Evolutionary conservation across 192 early-diverging fungal genomes (phyloP).

Genomic region (Linnemannia elongata): DNA sequence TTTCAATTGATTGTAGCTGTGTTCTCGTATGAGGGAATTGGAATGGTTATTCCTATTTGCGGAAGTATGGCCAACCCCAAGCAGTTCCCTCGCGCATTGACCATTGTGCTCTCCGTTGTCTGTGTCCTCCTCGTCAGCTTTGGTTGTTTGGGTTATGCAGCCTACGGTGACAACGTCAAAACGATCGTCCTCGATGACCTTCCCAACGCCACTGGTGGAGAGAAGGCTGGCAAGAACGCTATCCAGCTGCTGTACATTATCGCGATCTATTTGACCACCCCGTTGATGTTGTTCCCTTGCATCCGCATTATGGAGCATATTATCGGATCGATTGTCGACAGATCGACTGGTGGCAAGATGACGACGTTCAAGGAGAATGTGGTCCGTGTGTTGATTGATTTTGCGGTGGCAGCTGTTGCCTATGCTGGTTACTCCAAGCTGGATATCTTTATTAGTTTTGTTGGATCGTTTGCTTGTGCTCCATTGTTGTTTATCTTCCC

Average conservation of each 20-base stretch:
- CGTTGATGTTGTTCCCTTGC: constrained; percentile 88
- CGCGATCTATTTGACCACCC: constrained; percentile 91
- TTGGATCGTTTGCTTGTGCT: constrained; percentile 86
- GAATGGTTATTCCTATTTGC: constrained; percentile 83
- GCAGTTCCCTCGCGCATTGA: constrained; percentile 82
- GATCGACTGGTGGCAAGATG: constrained; percentile 57
- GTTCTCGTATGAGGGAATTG: constrained; percentile 95
- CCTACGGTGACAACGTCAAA: constrained; percentile 85
- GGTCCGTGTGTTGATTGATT: constrained; percentile 76
- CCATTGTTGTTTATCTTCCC: constrained; percentile 91
- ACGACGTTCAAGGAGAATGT: constrained; percentile 85
- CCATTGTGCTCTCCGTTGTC: constrained; percentile 77
- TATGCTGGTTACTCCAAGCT: constrained; percentile 81
- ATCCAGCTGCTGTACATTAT: constrained; percentile 90
- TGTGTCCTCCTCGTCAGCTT: constrained; percentile 79
- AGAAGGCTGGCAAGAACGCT: constrained; percentile 68
- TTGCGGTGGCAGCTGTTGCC: constrained; percentile 76
- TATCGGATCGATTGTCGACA: constrained; percentile 60
- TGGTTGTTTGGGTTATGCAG: constrained; percentile 83
- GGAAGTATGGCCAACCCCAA: constrained; percentile 91
- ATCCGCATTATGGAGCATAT: constrained; percentile 90
- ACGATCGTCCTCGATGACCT: constrained; percentile 89
- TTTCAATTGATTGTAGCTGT: constrained; percentile 77
- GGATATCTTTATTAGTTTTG: constrained; percentile 90
- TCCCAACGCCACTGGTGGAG: constrained; percentile 58